Conservation (phyloP, 1,284 basidiomycete genomes). For the Anthracocystis panici-leucophaei region DNA sequence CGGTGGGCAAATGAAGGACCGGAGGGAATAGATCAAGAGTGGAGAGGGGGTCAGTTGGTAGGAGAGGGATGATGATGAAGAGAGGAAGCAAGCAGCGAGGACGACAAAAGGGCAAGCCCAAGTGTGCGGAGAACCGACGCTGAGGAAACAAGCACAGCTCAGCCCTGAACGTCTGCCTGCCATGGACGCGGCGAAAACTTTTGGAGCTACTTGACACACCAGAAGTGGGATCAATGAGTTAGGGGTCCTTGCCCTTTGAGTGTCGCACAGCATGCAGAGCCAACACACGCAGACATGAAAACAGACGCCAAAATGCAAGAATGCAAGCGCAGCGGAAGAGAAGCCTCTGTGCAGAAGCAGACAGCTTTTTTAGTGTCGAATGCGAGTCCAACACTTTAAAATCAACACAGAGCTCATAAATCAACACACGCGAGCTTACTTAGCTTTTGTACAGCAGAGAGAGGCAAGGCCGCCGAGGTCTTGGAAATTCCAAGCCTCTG, state of each 20-base stretch:
- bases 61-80: not conserved
- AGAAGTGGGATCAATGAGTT: slow-evolving; percentile 1
- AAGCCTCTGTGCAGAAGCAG: slow-evolving; percentile 6
- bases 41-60: not conserved
- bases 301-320: not conserved
- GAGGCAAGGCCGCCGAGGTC: too few species aligned
- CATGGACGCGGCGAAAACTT: not conserved
- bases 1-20: slow-evolving; percentile 13
- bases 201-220: not conserved
- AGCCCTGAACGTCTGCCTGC: too few species aligned
- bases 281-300: slow-evolving; percentile 28
- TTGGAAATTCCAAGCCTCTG: too few species aligned
- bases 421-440: not conserved
- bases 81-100: not conserved
- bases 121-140: slow-evolving; percentile 16
- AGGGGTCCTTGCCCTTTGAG: slow-evolving; percentile 6
- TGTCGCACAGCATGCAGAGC: slow-evolving; percentile 5
- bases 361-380: slow-evolving; percentile 12
- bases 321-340: slow-evolving; percentile 4
- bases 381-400: not conserved
- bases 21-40: not conserved
- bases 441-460: not conserved
- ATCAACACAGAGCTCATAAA: not conserved
- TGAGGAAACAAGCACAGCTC: not conserved
- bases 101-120: not conserved